Percentiles rank a stretch among this genome's conserved stretches.
phyloP scores from a whole-genome alignment of 495 filamentous ascomycete species.

The Talaromyces proteolyticus region DNA sequence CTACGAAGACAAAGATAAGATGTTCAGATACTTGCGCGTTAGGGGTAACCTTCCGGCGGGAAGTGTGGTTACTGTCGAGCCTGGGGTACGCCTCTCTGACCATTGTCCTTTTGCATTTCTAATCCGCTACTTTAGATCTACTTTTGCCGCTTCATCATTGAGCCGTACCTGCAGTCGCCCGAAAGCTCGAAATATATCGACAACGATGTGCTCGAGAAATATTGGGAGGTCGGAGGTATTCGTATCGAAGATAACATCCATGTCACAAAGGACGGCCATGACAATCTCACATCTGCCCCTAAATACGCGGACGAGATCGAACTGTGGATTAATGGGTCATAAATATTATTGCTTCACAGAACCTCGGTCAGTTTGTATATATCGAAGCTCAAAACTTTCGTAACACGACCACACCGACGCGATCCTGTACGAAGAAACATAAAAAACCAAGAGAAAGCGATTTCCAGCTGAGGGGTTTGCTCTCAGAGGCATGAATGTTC shows the following conservation, averaged over 20 bases:
- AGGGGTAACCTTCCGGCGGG: slow-evolving; percentile 67
- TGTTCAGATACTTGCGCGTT: slow-evolving; percentile 85
- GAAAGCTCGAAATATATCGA: slow-evolving; percentile 71
- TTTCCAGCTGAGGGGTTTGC: too few species aligned
- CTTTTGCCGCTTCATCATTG: slow-evolving; percentile 90
- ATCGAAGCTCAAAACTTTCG: too few species aligned
- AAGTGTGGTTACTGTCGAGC: slow-evolving; percentile 85
- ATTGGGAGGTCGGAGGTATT: slow-evolving; percentile 89
- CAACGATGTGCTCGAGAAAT: slow-evolving; percentile 63
- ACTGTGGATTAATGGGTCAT: slow-evolving; percentile 17
- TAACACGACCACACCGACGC: too few species aligned
- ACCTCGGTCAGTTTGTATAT: not conserved
- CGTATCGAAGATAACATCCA: slow-evolving; percentile 71
- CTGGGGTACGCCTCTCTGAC: slow-evolving; percentile 52
- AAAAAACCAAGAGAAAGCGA: too few species aligned
- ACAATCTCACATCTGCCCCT: slow-evolving; percentile 73
- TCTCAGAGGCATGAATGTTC: too few species aligned
- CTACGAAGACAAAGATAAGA: slow-evolving; percentile 73
- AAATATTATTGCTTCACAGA: not conserved
- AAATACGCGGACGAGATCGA: slow-evolving; percentile 73
- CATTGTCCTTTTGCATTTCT: not conserved
- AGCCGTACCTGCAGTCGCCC: slow-evolving; percentile 67
- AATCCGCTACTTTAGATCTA: slow-evolving; percentile 54
- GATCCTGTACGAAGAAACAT: too few species aligned
- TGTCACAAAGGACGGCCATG: slow-evolving; percentile 67